Evolutionary conservation across 176 grass and related monocot genomes (phyloP).

Genomic region (Cenchrus americanus): DNA sequence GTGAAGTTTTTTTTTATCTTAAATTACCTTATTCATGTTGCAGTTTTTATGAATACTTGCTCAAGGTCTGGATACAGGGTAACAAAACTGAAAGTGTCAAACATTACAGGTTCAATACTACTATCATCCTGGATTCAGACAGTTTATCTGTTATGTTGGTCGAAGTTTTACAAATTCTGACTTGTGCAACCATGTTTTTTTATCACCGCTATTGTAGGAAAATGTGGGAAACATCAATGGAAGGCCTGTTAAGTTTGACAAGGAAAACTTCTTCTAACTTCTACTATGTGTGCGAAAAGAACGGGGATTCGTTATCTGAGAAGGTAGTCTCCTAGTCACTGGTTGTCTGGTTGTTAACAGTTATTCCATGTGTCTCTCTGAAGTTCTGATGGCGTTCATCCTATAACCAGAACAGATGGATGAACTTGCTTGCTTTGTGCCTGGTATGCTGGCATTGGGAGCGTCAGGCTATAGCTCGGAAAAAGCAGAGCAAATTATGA

Average conservation of each 20-base stretch:
- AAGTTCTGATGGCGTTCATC: conserved; percentile 44
- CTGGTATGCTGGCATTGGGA: conserved; percentile 96
- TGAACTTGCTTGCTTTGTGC: conserved; percentile 98
- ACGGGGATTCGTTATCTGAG: conserved; percentile 71
- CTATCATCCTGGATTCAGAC: conserved; percentile 14
- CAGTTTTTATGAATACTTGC: conserved; percentile 99
- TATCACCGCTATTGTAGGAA: conserved; percentile 43
- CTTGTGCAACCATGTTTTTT: conserved; percentile 19
- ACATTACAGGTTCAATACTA: conserved; percentile 79
- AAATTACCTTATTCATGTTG: conserved; percentile 31
- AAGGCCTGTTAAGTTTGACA: conserved; percentile 87
- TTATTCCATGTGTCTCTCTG: not conserved
- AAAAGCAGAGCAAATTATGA: conserved; percentile 86
- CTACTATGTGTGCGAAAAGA: conserved; percentile 93
- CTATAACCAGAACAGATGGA: conserved; percentile 77
- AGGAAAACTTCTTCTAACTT: conserved; percentile 85
- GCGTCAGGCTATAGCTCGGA: conserved; percentile 85
- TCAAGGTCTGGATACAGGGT: conserved; percentile 98
- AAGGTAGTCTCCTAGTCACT: conserved; percentile 56
- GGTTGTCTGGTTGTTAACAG: not conserved
- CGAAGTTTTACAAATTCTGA: not conserved
- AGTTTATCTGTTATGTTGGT: not conserved
- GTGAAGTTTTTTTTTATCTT: conserved; percentile 24
- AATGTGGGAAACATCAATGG: conserved; percentile 99
- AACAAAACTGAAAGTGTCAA: conserved; percentile 94